phyloP scores from a whole-genome alignment of 805 yeast genomes.

The Metschnikowia santaceciliae region DNA sequence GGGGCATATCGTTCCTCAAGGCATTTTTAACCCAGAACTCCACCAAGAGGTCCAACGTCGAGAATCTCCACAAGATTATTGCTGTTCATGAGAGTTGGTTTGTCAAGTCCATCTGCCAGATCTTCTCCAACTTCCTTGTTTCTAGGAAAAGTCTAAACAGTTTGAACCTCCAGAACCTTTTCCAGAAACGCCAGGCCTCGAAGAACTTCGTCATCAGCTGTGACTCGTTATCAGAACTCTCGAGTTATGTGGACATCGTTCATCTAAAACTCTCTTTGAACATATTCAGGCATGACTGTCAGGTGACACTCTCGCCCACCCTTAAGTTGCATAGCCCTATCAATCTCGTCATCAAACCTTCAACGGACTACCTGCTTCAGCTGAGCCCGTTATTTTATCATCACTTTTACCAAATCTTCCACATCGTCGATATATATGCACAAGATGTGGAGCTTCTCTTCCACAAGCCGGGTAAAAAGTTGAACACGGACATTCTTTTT shows the following conservation, averaged over 20 bases:
- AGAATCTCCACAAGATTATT: conserved; percentile 54
- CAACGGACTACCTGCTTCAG: conserved; percentile 17
- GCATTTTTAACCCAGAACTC: conserved; percentile 47
- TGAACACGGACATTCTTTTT: conserved; percentile 41
- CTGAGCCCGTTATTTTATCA: conserved; percentile 25
- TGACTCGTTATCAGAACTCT: conserved; percentile 45
- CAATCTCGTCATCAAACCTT: conserved; percentile 20
- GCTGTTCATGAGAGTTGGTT: conserved; percentile 92
- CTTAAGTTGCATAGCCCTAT: conserved; percentile 12
- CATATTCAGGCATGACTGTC: conserved; percentile 66
- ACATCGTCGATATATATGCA: conserved; percentile 44
- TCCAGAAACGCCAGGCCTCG: conserved; percentile 20
- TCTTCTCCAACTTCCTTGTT: conserved; percentile 56
- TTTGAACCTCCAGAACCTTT: conserved; percentile 18
- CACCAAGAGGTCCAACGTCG: conserved; percentile 47
- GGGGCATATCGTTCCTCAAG: conserved; percentile 55
- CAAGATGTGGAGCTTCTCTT: conserved; percentile 44
- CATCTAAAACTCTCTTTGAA: conserved; percentile 69
- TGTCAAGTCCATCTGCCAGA: conserved; percentile 69
- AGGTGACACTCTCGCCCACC: conserved; percentile 20
- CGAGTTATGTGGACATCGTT: conserved; percentile 67
- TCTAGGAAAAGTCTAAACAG: conserved; percentile 29
- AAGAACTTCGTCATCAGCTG: conserved; percentile 17
- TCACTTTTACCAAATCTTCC: conserved; percentile 50
- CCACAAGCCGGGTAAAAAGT: conserved; percentile 54